Conservation (phyloP, 495 filamentous ascomycete genomes). For the Talaromyces borbonicus region DNA sequence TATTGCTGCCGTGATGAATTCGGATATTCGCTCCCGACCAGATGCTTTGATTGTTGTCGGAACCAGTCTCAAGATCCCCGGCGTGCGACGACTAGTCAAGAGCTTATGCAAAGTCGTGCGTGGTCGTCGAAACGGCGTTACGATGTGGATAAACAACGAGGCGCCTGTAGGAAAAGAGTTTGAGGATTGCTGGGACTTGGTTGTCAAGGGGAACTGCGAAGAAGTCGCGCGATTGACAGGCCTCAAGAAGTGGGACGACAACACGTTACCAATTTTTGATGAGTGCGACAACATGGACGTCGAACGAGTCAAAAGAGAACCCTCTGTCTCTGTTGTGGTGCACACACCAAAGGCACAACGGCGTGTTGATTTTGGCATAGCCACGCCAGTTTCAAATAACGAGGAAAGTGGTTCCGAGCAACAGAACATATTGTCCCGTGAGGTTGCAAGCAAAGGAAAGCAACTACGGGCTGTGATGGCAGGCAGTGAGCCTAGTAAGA, state of each 20-base stretch:
- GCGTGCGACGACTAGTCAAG: conserved; percentile 76
- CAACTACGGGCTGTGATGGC: conserved; percentile 17
- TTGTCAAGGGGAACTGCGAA: conserved; percentile 81
- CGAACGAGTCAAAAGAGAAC: conserved; percentile 25
- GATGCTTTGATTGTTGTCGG: conserved; percentile 92
- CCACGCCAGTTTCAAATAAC: conserved; percentile 49
- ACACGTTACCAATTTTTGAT: conserved; percentile 32
- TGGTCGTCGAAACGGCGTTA: conserved; percentile 73
- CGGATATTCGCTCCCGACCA: conserved; percentile 74
- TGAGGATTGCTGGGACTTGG: conserved; percentile 83
- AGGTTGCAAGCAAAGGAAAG: conserved; percentile 17
- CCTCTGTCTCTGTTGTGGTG: conserved; percentile 31
- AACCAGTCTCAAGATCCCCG: conserved; percentile 90
- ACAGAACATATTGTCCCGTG: conserved; percentile 19
- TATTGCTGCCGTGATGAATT: conserved; percentile 78
- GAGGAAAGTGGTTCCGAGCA: conserved; percentile 23
- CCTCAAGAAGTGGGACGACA: conserved; percentile 69
- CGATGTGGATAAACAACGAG: conserved; percentile 90
- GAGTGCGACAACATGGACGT: conserved; percentile 31
- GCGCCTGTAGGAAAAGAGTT: conserved; percentile 75
- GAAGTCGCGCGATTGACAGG: conserved; percentile 67
- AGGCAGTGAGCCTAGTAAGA: conserved; percentile 6
- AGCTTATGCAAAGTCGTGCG: conserved; percentile 80
- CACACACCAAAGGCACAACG: conserved; percentile 39
- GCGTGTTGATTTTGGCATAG: conserved; percentile 37